A percentile compares a stretch with the other conserved stretches of the same genome.
Evolutionary conservation across 148 eudicot genomes (phyloP).

Genomic region (Pharnaceum exiguum): DNA sequence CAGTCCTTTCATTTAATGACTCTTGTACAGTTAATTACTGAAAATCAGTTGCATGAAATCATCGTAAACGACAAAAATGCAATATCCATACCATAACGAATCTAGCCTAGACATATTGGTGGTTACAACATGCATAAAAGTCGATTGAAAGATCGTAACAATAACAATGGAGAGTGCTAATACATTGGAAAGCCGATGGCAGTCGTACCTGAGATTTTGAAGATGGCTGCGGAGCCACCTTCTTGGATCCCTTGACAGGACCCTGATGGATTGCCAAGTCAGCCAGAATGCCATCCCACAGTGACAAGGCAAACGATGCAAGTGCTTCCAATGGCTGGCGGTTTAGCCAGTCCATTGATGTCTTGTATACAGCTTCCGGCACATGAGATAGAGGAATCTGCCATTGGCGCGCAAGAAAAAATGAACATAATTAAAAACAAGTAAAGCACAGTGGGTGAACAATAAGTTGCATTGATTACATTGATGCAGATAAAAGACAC

Average conservation of each 20-base stretch:
- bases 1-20: no score
- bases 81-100: no score
- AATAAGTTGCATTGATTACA: background rate
- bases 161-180: background rate
- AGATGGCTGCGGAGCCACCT: constrained; percentile 32
- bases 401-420: constrained; percentile 4
- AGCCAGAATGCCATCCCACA: constrained; percentile 43
- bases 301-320: constrained; percentile 46
- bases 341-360: constrained; percentile 56
- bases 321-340: constrained; percentile 41
- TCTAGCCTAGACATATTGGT: no score
- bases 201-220: constrained; percentile 49
- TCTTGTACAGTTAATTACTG: no score
- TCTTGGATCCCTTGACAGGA: constrained; percentile 36
- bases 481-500: no score
- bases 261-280: constrained; percentile 35
- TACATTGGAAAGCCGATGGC: background rate
- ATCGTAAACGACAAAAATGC: no score
- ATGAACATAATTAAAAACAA: background rate
- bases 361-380: constrained; percentile 48
- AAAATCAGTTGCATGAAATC: no score
- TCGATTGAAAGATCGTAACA: background rate
- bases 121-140: no score
- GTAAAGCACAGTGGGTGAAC: background rate
- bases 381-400: constrained; percentile 61